These are phyloP conservation scores for Cordyceps militaris DNA, from an alignment of 2,329 filamentous ascomycete genomes.

Conservation along the genomic window DNA sequence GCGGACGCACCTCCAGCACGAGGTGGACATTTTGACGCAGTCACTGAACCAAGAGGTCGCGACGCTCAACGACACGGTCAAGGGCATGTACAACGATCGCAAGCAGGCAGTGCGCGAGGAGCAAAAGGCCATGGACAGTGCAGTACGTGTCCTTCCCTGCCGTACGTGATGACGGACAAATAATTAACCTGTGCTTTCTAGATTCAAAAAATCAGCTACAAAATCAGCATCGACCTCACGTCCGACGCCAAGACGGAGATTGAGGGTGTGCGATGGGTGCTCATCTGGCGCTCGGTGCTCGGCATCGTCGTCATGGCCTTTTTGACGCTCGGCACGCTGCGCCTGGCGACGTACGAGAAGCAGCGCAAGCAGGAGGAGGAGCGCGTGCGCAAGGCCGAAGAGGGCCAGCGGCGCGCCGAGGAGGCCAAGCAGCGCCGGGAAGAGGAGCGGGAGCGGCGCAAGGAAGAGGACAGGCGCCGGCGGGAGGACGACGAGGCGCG, in stretches of 20 bases:
- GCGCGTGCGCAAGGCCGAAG: slow-evolving; percentile 35
- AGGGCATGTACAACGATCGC: slow-evolving; percentile 91
- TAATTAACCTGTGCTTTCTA: slow-evolving; percentile 27
- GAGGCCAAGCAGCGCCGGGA: background rate
- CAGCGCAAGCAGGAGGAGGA: slow-evolving; percentile 43
- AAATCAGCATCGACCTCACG: slow-evolving; percentile 84
- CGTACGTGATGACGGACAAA: too few relatives aligned
- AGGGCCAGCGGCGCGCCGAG: slow-evolving; percentile 19
- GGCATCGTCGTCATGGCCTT: slow-evolving; percentile 62
- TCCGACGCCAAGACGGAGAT: slow-evolving; percentile 89
- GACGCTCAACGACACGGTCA: slow-evolving; percentile 81
- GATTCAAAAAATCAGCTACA: slow-evolving; percentile 93
- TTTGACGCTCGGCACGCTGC: slow-evolving; percentile 50
- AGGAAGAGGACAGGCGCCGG: background rate
- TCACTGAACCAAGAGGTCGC: slow-evolving; percentile 75
- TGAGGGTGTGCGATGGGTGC: slow-evolving; percentile 82
- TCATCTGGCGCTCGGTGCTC: slow-evolving; percentile 56
- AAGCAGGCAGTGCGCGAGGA: slow-evolving; percentile 88
- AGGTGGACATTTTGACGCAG: slow-evolving; percentile 88
- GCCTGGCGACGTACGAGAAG: slow-evolving; percentile 51
- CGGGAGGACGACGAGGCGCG: background rate
- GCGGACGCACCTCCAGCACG: slow-evolving; percentile 80
- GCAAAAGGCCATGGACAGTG: slow-evolving; percentile 75
- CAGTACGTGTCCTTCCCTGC: slow-evolving; percentile 42
- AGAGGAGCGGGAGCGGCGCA: slow-evolving; percentile 4